These are phyloP conservation scores for Sisymbrium altissimum DNA, from an alignment of 345 rosid species.

Conservation along the genomic window DNA sequence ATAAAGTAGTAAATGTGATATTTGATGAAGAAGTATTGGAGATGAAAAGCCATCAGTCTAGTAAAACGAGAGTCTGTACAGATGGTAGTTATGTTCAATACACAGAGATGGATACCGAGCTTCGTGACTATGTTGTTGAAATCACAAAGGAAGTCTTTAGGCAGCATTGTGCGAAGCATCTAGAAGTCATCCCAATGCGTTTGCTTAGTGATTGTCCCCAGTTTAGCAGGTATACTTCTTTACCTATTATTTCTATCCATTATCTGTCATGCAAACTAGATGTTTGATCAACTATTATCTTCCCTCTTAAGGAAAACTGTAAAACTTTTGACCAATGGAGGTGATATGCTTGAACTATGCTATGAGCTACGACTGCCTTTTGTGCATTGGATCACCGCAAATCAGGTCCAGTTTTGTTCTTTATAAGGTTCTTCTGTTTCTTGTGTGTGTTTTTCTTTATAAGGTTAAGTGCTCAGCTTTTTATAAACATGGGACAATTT, in stretches of 20 bases:
- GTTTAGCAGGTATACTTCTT: slow-evolving; percentile 51
- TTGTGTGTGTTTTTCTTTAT: neutral
- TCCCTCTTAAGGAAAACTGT: slow-evolving; percentile 66
- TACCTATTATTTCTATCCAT: neutral
- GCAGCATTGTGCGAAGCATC: slow-evolving; percentile 82
- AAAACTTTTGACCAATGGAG: slow-evolving; percentile 85
- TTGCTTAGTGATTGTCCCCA: slow-evolving; percentile 62
- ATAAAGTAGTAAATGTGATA: slow-evolving; percentile 75
- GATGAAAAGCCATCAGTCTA: slow-evolving; percentile 52
- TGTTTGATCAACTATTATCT: slow-evolving; percentile 31
- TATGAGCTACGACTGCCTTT: slow-evolving; percentile 87
- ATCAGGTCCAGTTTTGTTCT: slow-evolving; percentile 53
- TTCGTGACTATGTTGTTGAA: slow-evolving; percentile 77
- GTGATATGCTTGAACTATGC: slow-evolving; percentile 91
- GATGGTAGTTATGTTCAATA: slow-evolving; percentile 49
- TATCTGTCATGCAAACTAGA: slow-evolving; percentile 13
- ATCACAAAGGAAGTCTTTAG: slow-evolving; percentile 74
- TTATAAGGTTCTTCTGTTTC: neutral
- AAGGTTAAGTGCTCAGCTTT: neutral
- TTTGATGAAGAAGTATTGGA: slow-evolving; percentile 68
- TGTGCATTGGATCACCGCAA: slow-evolving; percentile 60
- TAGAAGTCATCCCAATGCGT: slow-evolving; percentile 67
- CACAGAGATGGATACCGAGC: slow-evolving; percentile 63
- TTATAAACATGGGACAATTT: neutral
- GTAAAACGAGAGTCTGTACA: slow-evolving; percentile 36